phyloP scores from a whole-genome alignment of 2,329 filamentous ascomycete genomes.

The Sclerotinia nivalis region DNA sequence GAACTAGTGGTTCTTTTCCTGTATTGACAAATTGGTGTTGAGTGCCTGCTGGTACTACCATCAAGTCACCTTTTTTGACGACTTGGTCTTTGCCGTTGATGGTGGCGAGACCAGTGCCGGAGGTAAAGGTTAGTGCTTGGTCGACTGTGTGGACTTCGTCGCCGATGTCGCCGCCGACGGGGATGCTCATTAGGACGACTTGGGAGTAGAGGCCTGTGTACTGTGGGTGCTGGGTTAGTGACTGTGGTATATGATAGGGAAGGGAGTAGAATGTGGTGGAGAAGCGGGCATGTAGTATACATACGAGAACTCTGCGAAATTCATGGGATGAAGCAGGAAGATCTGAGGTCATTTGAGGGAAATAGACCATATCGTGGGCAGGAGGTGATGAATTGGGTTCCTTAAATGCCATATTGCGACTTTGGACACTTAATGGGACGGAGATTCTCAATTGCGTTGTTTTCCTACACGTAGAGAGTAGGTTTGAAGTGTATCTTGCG shows the following conservation, averaged over 20 bases:
- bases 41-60: slow-evolving; percentile 65
- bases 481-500: not conserved
- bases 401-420: slow-evolving; percentile 31
- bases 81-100: slow-evolving; percentile 59
- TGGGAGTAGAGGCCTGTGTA: slow-evolving; percentile 65
- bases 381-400: slow-evolving; percentile 43
- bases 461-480: slow-evolving; percentile 13
- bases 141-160: slow-evolving; percentile 67
- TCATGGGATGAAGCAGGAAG: slow-evolving; percentile 56
- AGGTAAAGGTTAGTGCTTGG: slow-evolving; percentile 65
- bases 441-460: not conserved
- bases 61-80: slow-evolving; percentile 42
- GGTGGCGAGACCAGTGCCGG: slow-evolving; percentile 57
- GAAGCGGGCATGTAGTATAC: not conserved
- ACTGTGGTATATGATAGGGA: no score
- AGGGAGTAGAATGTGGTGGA: not conserved
- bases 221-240: not conserved
- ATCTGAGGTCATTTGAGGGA: slow-evolving; percentile 55
- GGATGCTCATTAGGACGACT: slow-evolving; percentile 65
- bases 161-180: slow-evolving; percentile 64
- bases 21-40: slow-evolving; percentile 67
- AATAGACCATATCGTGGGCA: slow-evolving; percentile 60
- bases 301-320: slow-evolving; percentile 57
- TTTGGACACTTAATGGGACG: not conserved
- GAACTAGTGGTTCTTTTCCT: slow-evolving; percentile 57